Percentiles rank a stretch among this genome's conserved stretches.
Conservation (phyloP, 1,284 basidiomycete genomes). For the Ceratobasidium sp. region DNA sequence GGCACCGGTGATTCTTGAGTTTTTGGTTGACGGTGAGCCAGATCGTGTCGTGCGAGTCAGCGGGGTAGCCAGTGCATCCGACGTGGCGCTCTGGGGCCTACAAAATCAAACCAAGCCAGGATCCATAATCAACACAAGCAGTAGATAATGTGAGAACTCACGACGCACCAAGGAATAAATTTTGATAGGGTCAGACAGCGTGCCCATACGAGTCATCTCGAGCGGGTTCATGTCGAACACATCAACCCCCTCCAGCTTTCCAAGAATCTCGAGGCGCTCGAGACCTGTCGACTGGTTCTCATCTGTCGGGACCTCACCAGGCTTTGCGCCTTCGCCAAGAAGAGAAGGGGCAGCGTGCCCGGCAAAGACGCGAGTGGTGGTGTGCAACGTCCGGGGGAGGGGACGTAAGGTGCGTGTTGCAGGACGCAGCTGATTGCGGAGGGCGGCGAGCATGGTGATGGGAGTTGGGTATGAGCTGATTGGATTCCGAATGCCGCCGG, state of each 20-base stretch:
- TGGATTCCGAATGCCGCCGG: slow-evolving; percentile 35
- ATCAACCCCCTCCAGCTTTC: slow-evolving; percentile 85
- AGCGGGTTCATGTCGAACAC: slow-evolving; percentile 92
- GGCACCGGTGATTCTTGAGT: slow-evolving; percentile 75
- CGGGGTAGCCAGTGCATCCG: slow-evolving; percentile 90
- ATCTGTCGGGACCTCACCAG: slow-evolving; percentile 82
- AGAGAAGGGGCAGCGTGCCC: slow-evolving; percentile 70
- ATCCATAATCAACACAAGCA: slow-evolving; percentile 12
- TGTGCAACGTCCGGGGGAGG: slow-evolving; percentile 36
- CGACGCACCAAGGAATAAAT: slow-evolving; percentile 84
- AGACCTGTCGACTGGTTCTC: slow-evolving; percentile 94
- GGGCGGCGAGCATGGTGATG: slow-evolving; percentile 40
- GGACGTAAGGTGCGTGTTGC: slow-evolving; percentile 34
- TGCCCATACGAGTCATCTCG: slow-evolving; percentile 86
- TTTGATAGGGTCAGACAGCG: slow-evolving; percentile 84
- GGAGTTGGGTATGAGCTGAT: slow-evolving; percentile 10
- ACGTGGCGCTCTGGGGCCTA: slow-evolving; percentile 82
- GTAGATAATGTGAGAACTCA: slow-evolving; percentile 42
- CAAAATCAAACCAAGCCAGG: slow-evolving; percentile 25
- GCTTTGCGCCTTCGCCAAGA: slow-evolving; percentile 75
- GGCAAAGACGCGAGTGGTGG: slow-evolving; percentile 40
- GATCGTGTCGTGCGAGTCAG: slow-evolving; percentile 88
- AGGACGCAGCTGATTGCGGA: slow-evolving; percentile 39
- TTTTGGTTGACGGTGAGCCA: slow-evolving; percentile 78
- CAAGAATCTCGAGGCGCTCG: slow-evolving; percentile 92